Percentiles rank a stretch among this genome's conserved stretches.
phyloP scores from a whole-genome alignment of 352 stramenopile species.

The Phytophthora sp. region DNA sequence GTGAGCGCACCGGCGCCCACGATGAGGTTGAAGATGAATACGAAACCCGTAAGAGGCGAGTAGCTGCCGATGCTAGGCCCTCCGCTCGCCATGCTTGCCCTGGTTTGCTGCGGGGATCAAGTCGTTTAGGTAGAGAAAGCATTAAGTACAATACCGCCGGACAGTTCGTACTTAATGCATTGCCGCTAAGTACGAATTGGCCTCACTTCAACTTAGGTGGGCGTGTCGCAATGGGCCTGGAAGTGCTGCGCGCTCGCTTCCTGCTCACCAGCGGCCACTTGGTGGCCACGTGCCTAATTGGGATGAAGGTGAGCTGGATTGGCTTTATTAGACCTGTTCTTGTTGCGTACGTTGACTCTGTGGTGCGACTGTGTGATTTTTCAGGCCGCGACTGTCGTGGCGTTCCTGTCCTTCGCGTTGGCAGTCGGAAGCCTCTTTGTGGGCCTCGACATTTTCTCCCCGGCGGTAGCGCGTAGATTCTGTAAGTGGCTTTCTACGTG shows the following conservation, averaged over 20 bases:
- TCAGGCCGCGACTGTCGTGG: constrained; percentile 36
- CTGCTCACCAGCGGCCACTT: constrained; percentile 66
- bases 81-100: constrained; percentile 54
- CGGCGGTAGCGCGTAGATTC: constrained; percentile 30
- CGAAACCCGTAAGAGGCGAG: constrained; percentile 86
- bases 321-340: not conserved
- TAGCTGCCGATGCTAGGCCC: constrained; percentile 70
- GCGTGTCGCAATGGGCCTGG: constrained; percentile 20
- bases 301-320: constrained; percentile 10
- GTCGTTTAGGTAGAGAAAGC: constrained; percentile 11
- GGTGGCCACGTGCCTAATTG: constrained; percentile 55
- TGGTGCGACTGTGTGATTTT: not conserved
- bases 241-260: constrained; percentile 51
- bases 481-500: not conserved
- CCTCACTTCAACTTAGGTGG: constrained; percentile 21
- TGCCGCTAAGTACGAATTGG: constrained; percentile 13
- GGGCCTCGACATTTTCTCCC: constrained; percentile 59
- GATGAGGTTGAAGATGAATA: constrained; percentile 94
- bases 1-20: constrained; percentile 86
- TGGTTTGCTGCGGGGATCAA: constrained; percentile 12
- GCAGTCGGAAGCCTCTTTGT: constrained; percentile 43
- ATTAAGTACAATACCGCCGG: not conserved
- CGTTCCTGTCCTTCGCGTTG: constrained; percentile 52
- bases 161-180: constrained; percentile 25
- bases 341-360: not conserved